Conservation (phyloP, 1,284 basidiomycete species). For the Boletus mariae region DNA sequence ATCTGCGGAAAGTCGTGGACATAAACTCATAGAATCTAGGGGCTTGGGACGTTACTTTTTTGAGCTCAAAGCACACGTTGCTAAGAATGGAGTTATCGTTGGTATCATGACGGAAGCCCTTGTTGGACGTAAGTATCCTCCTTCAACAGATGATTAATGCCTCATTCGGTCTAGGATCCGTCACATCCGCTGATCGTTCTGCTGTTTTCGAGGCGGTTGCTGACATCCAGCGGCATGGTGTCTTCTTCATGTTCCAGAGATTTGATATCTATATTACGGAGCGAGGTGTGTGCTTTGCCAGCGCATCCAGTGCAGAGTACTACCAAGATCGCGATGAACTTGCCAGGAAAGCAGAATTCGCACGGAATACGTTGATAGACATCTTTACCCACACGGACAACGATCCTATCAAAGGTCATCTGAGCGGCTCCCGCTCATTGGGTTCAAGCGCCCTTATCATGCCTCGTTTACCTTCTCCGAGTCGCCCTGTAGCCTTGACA, state of each 20-base stretch:
- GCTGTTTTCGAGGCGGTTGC: conserved; percentile 42
- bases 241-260: conserved; percentile 27
- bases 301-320: conserved; percentile 16
- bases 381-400: conserved; percentile 20
- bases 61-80: conserved; percentile 44
- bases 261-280: conserved; percentile 33
- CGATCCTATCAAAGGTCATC: background rate
- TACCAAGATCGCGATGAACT: conserved; percentile 26
- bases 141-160: background rate
- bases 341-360: conserved; percentile 15
- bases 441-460: conserved; percentile 17
- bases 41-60: conserved; percentile 38
- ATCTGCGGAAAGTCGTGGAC: conserved; percentile 35
- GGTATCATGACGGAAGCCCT: conserved; percentile 45
- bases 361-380: conserved; percentile 21
- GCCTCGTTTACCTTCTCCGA: conserved; percentile 29
- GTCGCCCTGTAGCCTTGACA: conserved; percentile 17
- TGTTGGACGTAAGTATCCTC: conserved; percentile 36
- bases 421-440: conserved; percentile 10
- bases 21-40: conserved; percentile 35
- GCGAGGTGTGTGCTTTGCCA: conserved; percentile 30
- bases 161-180: conserved; percentile 23
- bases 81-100: conserved; percentile 38
- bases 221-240: conserved; percentile 36
- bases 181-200: conserved; percentile 36